A percentile compares a stretch with the other conserved stretches of the same genome.
phyloP scores from a whole-genome alignment of 2,329 filamentous ascomycete genomes.

The Massarina eburnea region DNA sequence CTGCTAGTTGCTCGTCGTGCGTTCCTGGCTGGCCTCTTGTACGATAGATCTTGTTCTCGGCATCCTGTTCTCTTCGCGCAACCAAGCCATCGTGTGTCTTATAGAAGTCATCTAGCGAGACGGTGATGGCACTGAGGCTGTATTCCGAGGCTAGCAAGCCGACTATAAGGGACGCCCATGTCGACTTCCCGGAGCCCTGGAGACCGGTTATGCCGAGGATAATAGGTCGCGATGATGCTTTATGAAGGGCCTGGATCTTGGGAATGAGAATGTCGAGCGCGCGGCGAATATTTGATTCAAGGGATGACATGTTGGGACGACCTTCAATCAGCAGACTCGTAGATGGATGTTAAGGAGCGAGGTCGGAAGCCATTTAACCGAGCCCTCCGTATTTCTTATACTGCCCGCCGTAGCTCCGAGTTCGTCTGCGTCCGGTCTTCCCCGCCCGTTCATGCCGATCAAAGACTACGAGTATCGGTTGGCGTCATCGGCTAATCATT shows the following conservation, averaged over 20 bases:
- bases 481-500: not conserved
- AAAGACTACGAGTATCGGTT: too few species aligned
- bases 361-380: not conserved
- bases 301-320: slow-evolving; percentile 19
- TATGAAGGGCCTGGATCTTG: slow-evolving; percentile 22
- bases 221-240: slow-evolving; percentile 62
- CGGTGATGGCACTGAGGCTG: slow-evolving; percentile 29
- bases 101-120: slow-evolving; percentile 79
- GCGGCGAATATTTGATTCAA: slow-evolving; percentile 31
- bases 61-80: slow-evolving; percentile 64
- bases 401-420: not conserved
- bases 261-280: slow-evolving; percentile 32
- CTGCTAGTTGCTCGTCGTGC: slow-evolving; percentile 71
- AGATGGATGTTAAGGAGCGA: not conserved
- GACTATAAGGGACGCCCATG: slow-evolving; percentile 60
- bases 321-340: not conserved
- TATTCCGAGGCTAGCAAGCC: slow-evolving; percentile 25
- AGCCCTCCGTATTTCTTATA: not conserved
- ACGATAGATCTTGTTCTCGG: slow-evolving; percentile 74
- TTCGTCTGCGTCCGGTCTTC: not conserved
- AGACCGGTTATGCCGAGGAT: slow-evolving; percentile 88
- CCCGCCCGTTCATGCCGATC: not conserved
- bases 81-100: slow-evolving; percentile 70
- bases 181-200: slow-evolving; percentile 91
- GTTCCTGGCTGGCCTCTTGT: slow-evolving; percentile 82